Evolutionary conservation across 768 basidiomycete genomes (phyloP).

Genomic region (Leucocoprinus sp.): DNA sequence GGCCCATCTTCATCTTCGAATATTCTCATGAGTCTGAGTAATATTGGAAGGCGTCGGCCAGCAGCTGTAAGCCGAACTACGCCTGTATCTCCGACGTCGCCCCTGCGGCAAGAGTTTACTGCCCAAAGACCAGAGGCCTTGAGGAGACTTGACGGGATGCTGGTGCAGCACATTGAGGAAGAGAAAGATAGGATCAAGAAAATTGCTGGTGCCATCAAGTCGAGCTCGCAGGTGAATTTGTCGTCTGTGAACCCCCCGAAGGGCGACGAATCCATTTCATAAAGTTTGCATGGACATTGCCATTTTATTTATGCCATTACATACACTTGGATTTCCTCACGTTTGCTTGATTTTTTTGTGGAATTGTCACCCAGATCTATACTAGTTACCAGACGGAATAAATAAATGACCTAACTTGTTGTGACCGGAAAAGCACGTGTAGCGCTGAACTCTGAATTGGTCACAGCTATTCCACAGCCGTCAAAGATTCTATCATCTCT

Average conservation of each 20-base stretch:
- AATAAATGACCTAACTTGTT: not conserved
- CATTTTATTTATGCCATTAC: not conserved
- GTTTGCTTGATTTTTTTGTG: not conserved
- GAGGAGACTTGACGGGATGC: constrained; percentile 67
- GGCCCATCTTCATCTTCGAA: not conserved
- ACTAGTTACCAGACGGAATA: not conserved
- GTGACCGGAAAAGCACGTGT: constrained; percentile 8
- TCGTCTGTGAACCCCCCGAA: not conserved
- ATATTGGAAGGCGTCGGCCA: constrained; percentile 13
- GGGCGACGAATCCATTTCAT: not conserved
- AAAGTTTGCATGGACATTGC: constrained; percentile 1
- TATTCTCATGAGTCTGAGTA: constrained; percentile 7
- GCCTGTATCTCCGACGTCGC: constrained; percentile 17
- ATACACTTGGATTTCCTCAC: constrained; percentile 1
- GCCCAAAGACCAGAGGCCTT: constrained; percentile 44
- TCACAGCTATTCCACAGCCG: constrained; percentile 9
- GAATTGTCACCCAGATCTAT: too few species aligned
- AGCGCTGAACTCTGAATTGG: constrained; percentile 12
- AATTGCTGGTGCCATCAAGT: constrained; percentile 48
- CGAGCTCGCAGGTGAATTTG: constrained; percentile 15
- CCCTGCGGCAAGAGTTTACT: constrained; percentile 21
- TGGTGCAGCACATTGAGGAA: constrained; percentile 74
- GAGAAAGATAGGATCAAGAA: constrained; percentile 74
- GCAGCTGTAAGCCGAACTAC: constrained; percentile 24
- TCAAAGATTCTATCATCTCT: constrained; percentile 3